These are phyloP conservation scores for Gnomoniopsis smithogilvyi DNA, from an alignment of 2,329 filamentous ascomycete species.

Conservation along the genomic window DNA sequence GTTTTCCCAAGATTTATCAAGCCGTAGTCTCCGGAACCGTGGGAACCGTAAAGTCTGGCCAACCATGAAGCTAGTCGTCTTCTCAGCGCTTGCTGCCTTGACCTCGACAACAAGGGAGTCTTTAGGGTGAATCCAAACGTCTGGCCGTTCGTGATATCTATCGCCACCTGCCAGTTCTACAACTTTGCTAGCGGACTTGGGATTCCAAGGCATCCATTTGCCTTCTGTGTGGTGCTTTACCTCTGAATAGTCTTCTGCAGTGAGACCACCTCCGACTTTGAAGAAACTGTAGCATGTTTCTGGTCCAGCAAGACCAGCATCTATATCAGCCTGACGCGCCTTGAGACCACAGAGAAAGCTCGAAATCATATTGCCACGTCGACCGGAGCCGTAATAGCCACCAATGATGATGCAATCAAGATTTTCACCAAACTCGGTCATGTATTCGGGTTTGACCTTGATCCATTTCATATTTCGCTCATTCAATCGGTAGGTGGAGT, in stretches of 20 bases:
- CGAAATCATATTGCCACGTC: slow-evolving; percentile 75
- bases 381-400: slow-evolving; percentile 88
- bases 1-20: slow-evolving; percentile 81
- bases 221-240: slow-evolving; percentile 82
- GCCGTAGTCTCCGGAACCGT: slow-evolving; percentile 75
- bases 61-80: slow-evolving; percentile 74
- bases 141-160: slow-evolving; percentile 67
- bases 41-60: slow-evolving; percentile 84
- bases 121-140: slow-evolving; percentile 87
- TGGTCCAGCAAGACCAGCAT: slow-evolving; percentile 50
- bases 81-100: slow-evolving; percentile 77
- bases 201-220: slow-evolving; percentile 88
- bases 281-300: slow-evolving; percentile 92
- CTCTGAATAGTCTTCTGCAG: slow-evolving; percentile 76
- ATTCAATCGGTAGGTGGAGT: slow-evolving; percentile 81
- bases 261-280: slow-evolving; percentile 95
- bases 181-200: slow-evolving; percentile 70
- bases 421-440: slow-evolving; percentile 92
- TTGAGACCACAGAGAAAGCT: slow-evolving; percentile 89
- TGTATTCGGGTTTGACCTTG: slow-evolving; percentile 98
- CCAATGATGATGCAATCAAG: slow-evolving; percentile 88
- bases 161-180: slow-evolving; percentile 81
- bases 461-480: slow-evolving; percentile 95
- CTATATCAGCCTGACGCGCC: slow-evolving; percentile 65
- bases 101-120: slow-evolving; percentile 86